phyloP scores from a whole-genome alignment of 257 asterid species.

The Fraxinus americana region DNA sequence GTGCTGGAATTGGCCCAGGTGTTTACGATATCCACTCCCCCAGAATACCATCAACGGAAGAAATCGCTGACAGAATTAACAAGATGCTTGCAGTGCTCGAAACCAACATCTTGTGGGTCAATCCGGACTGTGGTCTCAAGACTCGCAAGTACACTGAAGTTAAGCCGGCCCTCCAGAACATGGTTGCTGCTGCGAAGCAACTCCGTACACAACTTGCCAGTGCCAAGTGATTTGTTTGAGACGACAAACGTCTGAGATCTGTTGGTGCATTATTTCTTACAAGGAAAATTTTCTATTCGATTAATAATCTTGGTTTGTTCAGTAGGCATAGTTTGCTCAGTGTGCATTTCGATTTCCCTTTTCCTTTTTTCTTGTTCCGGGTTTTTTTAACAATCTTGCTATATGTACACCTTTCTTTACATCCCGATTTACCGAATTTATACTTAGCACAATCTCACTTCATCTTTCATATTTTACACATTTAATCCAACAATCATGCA shows the following conservation, averaged over 20 bases:
- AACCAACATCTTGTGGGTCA: constrained; percentile 95
- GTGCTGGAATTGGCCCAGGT: too few relatives aligned
- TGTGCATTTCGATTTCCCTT: constrained; percentile 18
- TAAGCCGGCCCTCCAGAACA: constrained; percentile 81
- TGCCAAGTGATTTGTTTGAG: constrained; percentile 43
- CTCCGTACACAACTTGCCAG: constrained; percentile 77
- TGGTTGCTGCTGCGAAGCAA: constrained; percentile 85
- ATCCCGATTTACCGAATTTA: too few relatives aligned
- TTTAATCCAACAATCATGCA: too few relatives aligned
- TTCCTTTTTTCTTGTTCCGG: not conserved
- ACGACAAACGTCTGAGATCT: not conserved
- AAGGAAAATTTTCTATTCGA: constrained; percentile 12
- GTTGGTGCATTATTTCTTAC: constrained; percentile 3
- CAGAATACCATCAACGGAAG: too few relatives aligned
- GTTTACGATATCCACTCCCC: too few relatives aligned
- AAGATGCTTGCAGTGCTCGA: constrained; percentile 98
- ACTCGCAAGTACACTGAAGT: constrained; percentile 90
- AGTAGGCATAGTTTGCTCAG: constrained; percentile 26
- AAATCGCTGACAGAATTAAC: constrained; percentile 62
- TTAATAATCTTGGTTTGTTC: constrained; percentile 34
- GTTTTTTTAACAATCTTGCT: too few relatives aligned
- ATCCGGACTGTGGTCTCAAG: constrained; percentile 98
- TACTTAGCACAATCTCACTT: too few relatives aligned
- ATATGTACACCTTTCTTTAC: too few relatives aligned
- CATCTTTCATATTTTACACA: too few relatives aligned